These are phyloP conservation scores for Aurinia saxatilis DNA, from an alignment of 345 rosid genomes.

Conservation along the genomic window DNA sequence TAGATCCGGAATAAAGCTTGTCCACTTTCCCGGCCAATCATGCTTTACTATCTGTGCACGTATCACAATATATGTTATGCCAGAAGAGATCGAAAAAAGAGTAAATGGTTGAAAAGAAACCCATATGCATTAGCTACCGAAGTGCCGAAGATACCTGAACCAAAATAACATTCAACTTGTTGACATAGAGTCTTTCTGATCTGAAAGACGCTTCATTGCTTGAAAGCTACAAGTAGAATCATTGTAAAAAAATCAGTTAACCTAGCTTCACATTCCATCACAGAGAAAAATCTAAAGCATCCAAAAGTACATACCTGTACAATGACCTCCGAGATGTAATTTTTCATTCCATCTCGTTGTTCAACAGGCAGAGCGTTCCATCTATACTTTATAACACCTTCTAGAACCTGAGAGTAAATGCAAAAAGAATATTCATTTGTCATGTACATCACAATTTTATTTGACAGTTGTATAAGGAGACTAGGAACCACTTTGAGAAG, in stretches of 20 bases:
- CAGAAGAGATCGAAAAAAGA: not conserved
- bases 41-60: slow-evolving; percentile 85
- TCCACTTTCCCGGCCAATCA: slow-evolving; percentile 99
- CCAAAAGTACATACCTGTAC: slow-evolving; percentile 58
- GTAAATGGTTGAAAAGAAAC: not conserved
- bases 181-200: slow-evolving; percentile 81
- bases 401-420: slow-evolving; percentile 61
- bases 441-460: not conserved
- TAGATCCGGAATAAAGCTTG: slow-evolving; percentile 95
- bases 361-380: slow-evolving; percentile 98
- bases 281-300: not conserved
- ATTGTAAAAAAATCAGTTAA: not conserved
- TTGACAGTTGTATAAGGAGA: not conserved
- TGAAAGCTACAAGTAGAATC: slow-evolving; percentile 53
- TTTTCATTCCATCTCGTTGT: slow-evolving; percentile 99
- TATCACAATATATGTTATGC: slow-evolving; percentile 9
- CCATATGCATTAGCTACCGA: not conserved
- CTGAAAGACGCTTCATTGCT: slow-evolving; percentile 83
- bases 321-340: slow-evolving; percentile 96
- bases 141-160: slow-evolving; percentile 63
- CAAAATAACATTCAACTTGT: slow-evolving; percentile 87
- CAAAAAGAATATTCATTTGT: slow-evolving; percentile 1
- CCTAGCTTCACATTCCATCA: not conserved
- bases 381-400: slow-evolving; percentile 95
- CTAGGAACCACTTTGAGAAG: not conserved